Evolutionary conservation across 2,329 filamentous ascomycete genomes (phyloP).

Genomic region (Ophiostoma novo-ulmi): DNA sequence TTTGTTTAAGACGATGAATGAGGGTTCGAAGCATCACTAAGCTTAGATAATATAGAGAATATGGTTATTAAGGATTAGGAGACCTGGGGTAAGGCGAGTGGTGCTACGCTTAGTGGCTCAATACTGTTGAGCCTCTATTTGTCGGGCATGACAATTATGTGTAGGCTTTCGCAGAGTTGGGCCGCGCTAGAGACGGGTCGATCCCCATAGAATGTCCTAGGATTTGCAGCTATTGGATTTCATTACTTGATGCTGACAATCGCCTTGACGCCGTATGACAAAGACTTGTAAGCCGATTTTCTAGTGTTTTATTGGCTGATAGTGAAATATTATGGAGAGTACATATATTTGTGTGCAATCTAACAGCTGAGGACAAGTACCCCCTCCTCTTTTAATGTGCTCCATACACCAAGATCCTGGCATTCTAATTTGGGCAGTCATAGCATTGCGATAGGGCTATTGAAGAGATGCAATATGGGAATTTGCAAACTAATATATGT

Average conservation of each 20-base stretch:
- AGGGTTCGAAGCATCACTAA: slow-evolving; percentile 19
- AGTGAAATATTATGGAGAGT: not conserved
- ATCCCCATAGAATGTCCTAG: not conserved
- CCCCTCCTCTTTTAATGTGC: not conserved
- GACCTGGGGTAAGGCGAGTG: not conserved
- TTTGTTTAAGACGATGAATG: not conserved
- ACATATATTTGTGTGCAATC: not conserved
- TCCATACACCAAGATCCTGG: no score
- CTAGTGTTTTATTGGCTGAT: not conserved
- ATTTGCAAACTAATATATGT: not conserved
- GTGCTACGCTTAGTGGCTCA: not conserved
- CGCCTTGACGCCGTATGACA: not conserved
- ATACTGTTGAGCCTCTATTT: not conserved
- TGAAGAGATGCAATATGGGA: not conserved
- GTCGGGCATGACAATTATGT: slow-evolving; percentile 12
- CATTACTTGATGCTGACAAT: slow-evolving; percentile 25
- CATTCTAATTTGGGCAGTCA: no score
- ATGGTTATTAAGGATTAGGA: not conserved
- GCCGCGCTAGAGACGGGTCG: slow-evolving; percentile 1
- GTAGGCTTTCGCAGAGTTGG: not conserved
- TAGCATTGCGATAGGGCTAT: not conserved
- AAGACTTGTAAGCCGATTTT: not conserved
- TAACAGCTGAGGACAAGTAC: not conserved
- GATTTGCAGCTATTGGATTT: not conserved
- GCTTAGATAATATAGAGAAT: slow-evolving; percentile 11